Conservation (phyloP, 257 asterid species). For the Dorcoceras hygrometricum region DNA sequence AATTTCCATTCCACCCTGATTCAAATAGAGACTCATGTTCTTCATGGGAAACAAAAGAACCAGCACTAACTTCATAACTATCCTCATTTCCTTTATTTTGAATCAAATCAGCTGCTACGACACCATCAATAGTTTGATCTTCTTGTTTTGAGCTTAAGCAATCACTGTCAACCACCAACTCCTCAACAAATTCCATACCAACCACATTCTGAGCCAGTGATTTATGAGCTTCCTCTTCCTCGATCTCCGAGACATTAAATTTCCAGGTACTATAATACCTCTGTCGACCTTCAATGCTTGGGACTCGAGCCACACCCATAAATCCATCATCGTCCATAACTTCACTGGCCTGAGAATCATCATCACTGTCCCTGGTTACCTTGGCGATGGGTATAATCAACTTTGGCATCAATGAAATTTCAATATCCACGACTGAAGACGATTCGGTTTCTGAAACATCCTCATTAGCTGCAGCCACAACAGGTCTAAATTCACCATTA, state of each 20-base stretch:
- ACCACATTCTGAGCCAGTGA: conserved; percentile 26
- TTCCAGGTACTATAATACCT: conserved; percentile 45
- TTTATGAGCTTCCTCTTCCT: conserved; percentile 38
- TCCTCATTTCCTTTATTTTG: conserved; percentile 28
- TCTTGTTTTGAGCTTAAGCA: conserved; percentile 29
- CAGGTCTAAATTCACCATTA: conserved; percentile 25
- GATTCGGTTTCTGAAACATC: conserved; percentile 24
- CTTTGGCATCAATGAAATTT: conserved; percentile 21
- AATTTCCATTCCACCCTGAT: conserved; percentile 19
- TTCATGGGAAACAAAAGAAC: conserved; percentile 27
- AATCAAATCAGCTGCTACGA: conserved; percentile 23
- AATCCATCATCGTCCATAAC: conserved; percentile 43
- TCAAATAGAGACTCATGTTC: conserved; percentile 18
- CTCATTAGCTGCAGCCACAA: conserved; percentile 29
- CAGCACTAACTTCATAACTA: conserved; percentile 24
- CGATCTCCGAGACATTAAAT: conserved; percentile 41
- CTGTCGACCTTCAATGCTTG: conserved; percentile 34
- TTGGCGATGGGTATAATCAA: conserved; percentile 54
- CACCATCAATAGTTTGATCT: conserved; percentile 26
- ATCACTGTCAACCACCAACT: conserved; percentile 26
- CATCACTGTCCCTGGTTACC: conserved; percentile 61
- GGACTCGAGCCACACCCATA: conserved; percentile 39
- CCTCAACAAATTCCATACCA: conserved; percentile 43
- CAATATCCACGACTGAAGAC: conserved; percentile 23
- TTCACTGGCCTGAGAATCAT: conserved; percentile 51